Evolutionary conservation across 2,329 filamentous ascomycete genomes (phyloP).

Genomic region (Pseudofabraea citricarpa): DNA sequence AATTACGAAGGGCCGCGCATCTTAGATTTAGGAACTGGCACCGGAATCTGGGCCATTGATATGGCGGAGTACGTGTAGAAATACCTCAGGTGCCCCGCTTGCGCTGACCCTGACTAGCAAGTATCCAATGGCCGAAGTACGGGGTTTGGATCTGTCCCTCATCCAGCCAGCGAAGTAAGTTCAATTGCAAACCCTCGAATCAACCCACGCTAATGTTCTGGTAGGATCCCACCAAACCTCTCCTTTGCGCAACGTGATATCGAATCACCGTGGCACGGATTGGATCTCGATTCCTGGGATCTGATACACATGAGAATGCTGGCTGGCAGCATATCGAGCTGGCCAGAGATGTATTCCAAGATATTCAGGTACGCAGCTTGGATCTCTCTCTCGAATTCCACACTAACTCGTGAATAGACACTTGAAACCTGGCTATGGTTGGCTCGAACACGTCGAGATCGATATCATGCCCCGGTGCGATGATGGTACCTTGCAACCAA

Average conservation of each 20-base stretch:
- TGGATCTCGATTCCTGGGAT: conserved; percentile 46
- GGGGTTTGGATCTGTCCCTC: conserved; percentile 56
- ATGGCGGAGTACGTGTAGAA: conserved; percentile 63
- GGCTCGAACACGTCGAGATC: conserved; percentile 84
- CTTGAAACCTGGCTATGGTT: conserved; percentile 69
- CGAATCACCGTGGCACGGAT: conserved; percentile 63
- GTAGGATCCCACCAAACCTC: conserved; percentile 66
- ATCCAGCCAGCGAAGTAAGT: conserved; percentile 54
- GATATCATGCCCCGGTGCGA: conserved; percentile 74
- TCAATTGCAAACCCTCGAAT: neutral
- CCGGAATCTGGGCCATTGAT: conserved; percentile 87
- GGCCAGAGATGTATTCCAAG: conserved; percentile 69
- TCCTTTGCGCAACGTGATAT: conserved; percentile 71
- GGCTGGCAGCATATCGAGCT: conserved; percentile 71
- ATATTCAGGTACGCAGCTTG: conserved; percentile 51
- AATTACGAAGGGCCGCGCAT: conserved; percentile 35
- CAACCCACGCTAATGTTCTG: neutral
- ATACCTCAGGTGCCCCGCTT: conserved; percentile 4
- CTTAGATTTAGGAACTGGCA: conserved; percentile 75
- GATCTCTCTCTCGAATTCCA: neutral
- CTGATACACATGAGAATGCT: conserved; percentile 80
- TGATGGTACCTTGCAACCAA: conserved; percentile 52
- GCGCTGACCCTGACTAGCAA: conserved; percentile 31
- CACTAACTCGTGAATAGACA: conserved; percentile 48
- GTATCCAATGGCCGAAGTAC: conserved; percentile 53